These are phyloP conservation scores for Spinacia oleracea DNA, from an alignment of 179 eudicot species.

Conservation along the genomic window DNA sequence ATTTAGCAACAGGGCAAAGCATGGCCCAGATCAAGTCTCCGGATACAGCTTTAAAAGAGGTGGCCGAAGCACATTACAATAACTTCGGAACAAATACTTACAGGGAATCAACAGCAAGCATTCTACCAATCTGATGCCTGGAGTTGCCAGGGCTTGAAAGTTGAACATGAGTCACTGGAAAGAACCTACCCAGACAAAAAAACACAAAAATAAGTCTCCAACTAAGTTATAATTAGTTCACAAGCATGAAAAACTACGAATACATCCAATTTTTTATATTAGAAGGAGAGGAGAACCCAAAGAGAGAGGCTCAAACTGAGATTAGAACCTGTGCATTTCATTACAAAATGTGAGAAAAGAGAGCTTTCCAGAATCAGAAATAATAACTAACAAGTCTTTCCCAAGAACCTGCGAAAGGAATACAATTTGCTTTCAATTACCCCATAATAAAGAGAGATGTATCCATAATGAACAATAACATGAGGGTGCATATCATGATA, in stretches of 20 bases:
- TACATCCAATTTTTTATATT: neutral
- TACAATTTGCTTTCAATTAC: neutral
- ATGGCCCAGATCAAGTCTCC: constrained; percentile 2
- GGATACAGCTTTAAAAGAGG: constrained; percentile 4
- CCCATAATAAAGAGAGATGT: neutral
- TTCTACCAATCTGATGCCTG: constrained; percentile 77
- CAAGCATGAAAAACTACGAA: neutral
- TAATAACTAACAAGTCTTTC: constrained; percentile 71
- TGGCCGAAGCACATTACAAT: neutral
- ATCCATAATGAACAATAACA: neutral
- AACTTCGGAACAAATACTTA: constrained; percentile 29
- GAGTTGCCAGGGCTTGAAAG: constrained; percentile 84
- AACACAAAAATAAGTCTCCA: constrained; percentile 21
- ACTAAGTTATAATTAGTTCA: neutral
- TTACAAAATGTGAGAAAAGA: constrained; percentile 82
- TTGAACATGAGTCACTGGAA: constrained; percentile 73
- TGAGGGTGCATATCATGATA: constrained; percentile 10
- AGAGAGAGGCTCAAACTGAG: constrained; percentile 12
- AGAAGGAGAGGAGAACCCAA: constrained; percentile 13
- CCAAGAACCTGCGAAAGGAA: constrained; percentile 51
- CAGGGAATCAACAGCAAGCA: constrained; percentile 87
- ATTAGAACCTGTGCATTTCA: constrained; percentile 83
- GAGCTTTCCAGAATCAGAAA: constrained; percentile 95
- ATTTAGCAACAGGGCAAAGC: constrained; percentile 4
- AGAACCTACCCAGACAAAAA: constrained; percentile 56